A percentile compares a stretch with the other conserved stretches of the same genome.
These are phyloP conservation scores for Globisporangium acanthophoron DNA, from an alignment of 352 stramenopile genomes.

Conservation along the genomic window DNA sequence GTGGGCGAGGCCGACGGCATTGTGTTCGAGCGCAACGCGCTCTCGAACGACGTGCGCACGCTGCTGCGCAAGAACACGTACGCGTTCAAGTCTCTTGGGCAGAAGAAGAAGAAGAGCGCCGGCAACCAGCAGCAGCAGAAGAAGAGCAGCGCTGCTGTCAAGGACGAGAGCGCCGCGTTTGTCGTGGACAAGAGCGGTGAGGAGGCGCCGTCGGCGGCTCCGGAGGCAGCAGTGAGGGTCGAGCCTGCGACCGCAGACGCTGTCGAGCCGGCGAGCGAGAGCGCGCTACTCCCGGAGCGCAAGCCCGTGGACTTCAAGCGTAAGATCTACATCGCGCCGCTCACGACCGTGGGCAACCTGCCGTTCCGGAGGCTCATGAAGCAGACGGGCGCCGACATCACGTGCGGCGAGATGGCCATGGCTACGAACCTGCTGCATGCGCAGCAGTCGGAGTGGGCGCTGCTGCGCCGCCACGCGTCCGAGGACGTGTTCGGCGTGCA, in stretches of 20 bases:
- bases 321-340: slow-evolving; percentile 98
- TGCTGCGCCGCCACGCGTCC: slow-evolving; percentile 93
- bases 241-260: not conserved
- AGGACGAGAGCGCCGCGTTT: not conserved
- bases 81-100: slow-evolving; percentile 78
- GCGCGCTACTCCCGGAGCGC: slow-evolving; percentile 53
- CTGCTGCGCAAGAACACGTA: slow-evolving; percentile 92
- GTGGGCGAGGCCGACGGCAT: slow-evolving; percentile 29
- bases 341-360: slow-evolving; percentile 99
- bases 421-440: slow-evolving; percentile 93
- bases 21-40: slow-evolving; percentile 67
- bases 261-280: slow-evolving; percentile 34
- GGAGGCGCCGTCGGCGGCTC: too few species aligned
- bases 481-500: slow-evolving; percentile 99
- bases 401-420: slow-evolving; percentile 98
- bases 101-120: slow-evolving; percentile 54
- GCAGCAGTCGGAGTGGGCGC: slow-evolving; percentile 94
- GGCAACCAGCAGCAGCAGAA: slow-evolving; percentile 20
- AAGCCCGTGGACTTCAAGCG: slow-evolving; percentile 95
- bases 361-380: slow-evolving; percentile 98
- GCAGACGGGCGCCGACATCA: slow-evolving; percentile 98
- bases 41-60: slow-evolving; percentile 77
- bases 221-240: not conserved
- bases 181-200: not conserved
- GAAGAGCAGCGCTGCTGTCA: slow-evolving; percentile 9